phyloP scores from a whole-genome alignment of 306 rosid species.

The Sesbania bispinosa region DNA sequence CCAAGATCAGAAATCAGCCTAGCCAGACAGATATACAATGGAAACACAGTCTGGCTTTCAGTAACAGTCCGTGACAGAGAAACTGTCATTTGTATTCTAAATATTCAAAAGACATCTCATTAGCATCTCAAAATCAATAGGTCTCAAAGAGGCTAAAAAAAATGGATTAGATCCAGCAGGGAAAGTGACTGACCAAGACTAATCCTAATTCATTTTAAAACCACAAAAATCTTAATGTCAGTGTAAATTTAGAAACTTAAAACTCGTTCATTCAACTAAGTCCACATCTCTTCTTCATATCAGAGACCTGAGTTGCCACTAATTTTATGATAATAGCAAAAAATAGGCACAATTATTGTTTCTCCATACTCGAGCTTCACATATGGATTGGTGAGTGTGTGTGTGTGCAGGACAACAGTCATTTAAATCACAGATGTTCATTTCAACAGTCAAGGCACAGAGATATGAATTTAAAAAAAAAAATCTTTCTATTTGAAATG shows the following conservation, averaged over 20 bases:
- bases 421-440: no score
- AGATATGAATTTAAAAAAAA: background rate
- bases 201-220: no score
- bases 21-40: conserved; percentile 64
- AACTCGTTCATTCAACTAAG: no score
- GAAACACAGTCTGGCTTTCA: conserved; percentile 54
- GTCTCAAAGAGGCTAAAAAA: background rate
- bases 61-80: conserved; percentile 41
- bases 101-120: conserved; percentile 25
- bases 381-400: no score
- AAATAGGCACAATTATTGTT: no score
- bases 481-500: background rate
- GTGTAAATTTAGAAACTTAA: background rate
- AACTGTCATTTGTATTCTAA: conserved; percentile 77
- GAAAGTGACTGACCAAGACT: no score
- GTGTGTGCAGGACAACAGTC: no score
- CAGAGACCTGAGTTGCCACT: no score
- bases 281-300: no score
- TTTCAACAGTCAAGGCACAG: background rate
- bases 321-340: no score
- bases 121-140: conserved; percentile 20
- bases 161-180: background rate
- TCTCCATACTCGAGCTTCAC: no score
- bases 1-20: conserved; percentile 61
- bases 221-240: background rate